Evolutionary conservation across 805 yeast species (phyloP), one percentile per base, ranked within the genome.

Genomic region (Starmerella sp.): DNA sequence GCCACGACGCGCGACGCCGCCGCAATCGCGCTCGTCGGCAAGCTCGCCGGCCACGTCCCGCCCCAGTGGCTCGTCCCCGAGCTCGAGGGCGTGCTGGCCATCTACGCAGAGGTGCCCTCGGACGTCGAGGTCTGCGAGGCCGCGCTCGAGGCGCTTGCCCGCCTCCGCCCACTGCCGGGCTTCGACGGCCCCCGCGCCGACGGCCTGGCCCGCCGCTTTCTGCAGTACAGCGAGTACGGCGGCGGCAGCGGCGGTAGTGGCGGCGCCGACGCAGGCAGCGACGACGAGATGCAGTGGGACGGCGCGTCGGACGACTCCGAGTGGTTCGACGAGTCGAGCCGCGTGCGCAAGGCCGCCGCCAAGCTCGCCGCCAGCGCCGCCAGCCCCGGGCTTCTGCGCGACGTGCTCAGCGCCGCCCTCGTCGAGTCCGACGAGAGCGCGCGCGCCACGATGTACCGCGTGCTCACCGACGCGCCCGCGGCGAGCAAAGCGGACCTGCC

Each of bases 111-210:
- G 42, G 62, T 9, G 6, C 61, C 55, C 9, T 54, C 59, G 9
- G 61, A 61, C 38, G 58, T 79, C 60, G 75, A 73, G 54, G 66
- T 76, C 6, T 75, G 84, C 51, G 81, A 77, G 54, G 79, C 80
- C 29, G 72, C 79, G 1, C 61, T 79, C 29, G 60, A 59, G 17
- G 63, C 77, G 30, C 61, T 79, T 15, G 73, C 68, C 7, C 61
- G 69, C 0, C 51, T 56, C 5, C 39, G 31, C 22, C 4, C 7
- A 5, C 3, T 39, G 9, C 9, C 14, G 6, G 35, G 35, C 13
- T 48, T 36, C 37, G 6, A 28, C 35, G 17, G 7, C 6, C 22
- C 42, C 28, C 43, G 43, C 1, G 51, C 43, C 28, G 28, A 48
- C 7, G 34, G 34, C 5, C 34, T 48, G 22, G 42, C 51, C 10